Evolutionary conservation across 257 asterid genomes (phyloP), one percentile per base, ranked within the genome.

Genomic region (Voacanga thouarsii): DNA sequence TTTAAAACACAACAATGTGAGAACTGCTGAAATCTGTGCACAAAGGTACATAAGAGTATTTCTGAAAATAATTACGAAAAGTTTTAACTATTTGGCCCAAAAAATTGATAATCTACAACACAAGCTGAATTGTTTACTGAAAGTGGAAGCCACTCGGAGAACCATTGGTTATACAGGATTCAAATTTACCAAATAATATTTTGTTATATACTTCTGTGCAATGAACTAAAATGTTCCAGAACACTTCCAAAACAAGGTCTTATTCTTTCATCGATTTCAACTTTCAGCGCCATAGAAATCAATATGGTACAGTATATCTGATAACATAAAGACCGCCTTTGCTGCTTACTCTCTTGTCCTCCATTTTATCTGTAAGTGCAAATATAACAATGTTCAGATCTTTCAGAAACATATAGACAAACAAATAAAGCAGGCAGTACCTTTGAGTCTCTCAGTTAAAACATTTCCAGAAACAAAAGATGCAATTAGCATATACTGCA

Each of bases 211-310:
- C n/a, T 66, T 66, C 49, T 66, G 49, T 66, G 49, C 71, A 66
- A 37, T 65, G 44, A 37, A 66, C 71, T 16, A 55, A 55, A 64
- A 23, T 30, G 70, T 28, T 64, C 4, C 23, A 64, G 49, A 37
- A 6, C 3, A 66, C 10, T 7, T 1, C 26, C 71, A 18, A 37
- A 66, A 66, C 49, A 66, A 37, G 37, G 6, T 57, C 65, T n/a
- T 66, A 37, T 37, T 41, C 19, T 66, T 64, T 61, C 28, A 72
- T 33, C n/a, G 30, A 45, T 60, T 49, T 45, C 28, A 76, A 71
- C 7, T 47, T 61, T 72, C 23, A 50, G 60, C 28, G 55, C 67
- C 78, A 79, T 56, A 70, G 33, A 71, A 24, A n/a, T 49, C 82
- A 61, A 71, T 19, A 30, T 50, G 16, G 72, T 21, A 72, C 66